Evolutionary conservation across 163 green algal genomes (phyloP).

Genomic region (Scenedesmus sp.): DNA sequence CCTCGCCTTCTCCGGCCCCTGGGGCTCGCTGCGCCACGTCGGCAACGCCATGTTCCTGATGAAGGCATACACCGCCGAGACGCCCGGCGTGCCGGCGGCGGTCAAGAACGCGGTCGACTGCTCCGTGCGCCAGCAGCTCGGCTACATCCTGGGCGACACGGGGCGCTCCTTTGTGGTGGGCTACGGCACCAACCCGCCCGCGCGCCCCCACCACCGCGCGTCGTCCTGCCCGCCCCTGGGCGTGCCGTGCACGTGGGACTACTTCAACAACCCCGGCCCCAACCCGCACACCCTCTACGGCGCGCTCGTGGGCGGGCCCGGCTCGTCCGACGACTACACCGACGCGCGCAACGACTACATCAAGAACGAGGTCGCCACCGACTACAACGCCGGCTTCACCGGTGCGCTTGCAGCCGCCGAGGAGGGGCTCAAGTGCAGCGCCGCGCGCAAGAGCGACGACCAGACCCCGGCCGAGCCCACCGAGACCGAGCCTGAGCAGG

Average conservation of each 20-base stretch:
- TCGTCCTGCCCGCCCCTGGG: slow-evolving; percentile 15
- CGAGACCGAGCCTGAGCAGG: no score
- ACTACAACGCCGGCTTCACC: slow-evolving; percentile 45
- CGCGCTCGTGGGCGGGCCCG: slow-evolving; percentile 38
- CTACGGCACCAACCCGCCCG: slow-evolving; percentile 35
- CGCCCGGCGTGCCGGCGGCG: background rate
- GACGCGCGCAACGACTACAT: slow-evolving; percentile 32
- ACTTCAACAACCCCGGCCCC: slow-evolving; percentile 25
- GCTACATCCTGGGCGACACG: slow-evolving; percentile 41
- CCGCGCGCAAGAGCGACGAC: background rate
- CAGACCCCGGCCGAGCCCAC: background rate
- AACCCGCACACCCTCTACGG: slow-evolving; percentile 41
- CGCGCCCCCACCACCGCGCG: slow-evolving; percentile 29
- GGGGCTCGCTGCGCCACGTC: slow-evolving; percentile 41
- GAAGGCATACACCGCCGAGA: slow-evolving; percentile 12
- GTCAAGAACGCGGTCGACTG: background rate
- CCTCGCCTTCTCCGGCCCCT: slow-evolving; percentile 21
- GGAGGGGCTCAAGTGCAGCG: background rate
- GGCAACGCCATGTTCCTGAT: slow-evolving; percentile 46
- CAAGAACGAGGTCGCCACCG: slow-evolving; percentile 46
- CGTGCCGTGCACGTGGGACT: slow-evolving; percentile 31
- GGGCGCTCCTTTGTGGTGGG: slow-evolving; percentile 53
- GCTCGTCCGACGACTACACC: slow-evolving; percentile 9
- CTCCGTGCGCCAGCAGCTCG: slow-evolving; percentile 15
- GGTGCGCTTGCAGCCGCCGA: background rate